phyloP scores from a whole-genome alignment of 352 stramenopile genomes.

The Globisporangium abappressorium region DNA sequence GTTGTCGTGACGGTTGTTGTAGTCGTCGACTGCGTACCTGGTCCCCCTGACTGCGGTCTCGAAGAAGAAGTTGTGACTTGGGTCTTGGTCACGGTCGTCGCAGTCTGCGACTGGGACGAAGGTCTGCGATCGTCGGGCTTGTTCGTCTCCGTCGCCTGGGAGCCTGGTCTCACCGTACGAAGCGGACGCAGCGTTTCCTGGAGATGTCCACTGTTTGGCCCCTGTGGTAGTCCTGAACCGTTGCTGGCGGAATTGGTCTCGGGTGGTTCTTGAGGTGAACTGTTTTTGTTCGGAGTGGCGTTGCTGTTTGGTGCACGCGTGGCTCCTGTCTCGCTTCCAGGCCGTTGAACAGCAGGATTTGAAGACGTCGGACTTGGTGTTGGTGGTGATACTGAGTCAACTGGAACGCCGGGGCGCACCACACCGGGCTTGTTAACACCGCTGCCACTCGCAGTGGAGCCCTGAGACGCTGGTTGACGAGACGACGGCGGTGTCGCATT shows the following conservation, averaged over 20 bases:
- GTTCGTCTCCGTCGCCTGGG: neutral
- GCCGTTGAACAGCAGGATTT: neutral
- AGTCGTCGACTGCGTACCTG: neutral
- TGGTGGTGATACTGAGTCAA: neutral
- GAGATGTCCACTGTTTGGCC: neutral
- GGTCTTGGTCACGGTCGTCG: neutral
- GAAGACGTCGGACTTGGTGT: neutral
- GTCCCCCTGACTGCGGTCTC: neutral
- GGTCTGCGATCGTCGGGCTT: neutral
- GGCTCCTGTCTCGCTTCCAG: neutral
- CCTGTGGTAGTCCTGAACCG: neutral
- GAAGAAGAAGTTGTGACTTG: neutral
- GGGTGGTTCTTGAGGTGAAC: neutral
- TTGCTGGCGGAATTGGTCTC: neutral
- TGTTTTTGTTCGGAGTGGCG: neutral
- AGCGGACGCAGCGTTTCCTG: slow-evolving; percentile 2
- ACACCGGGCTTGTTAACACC: neutral
- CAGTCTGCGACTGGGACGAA: neutral
- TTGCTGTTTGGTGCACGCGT: neutral
- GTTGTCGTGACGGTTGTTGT: neutral
- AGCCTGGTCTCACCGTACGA: neutral
- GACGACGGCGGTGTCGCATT: neutral
- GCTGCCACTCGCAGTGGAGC: neutral
- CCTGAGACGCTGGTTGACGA: neutral
- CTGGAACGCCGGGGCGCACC: neutral